phyloP scores from a whole-genome alignment of 805 yeast species.

The Saccharomycopsis synnaedendra region DNA sequence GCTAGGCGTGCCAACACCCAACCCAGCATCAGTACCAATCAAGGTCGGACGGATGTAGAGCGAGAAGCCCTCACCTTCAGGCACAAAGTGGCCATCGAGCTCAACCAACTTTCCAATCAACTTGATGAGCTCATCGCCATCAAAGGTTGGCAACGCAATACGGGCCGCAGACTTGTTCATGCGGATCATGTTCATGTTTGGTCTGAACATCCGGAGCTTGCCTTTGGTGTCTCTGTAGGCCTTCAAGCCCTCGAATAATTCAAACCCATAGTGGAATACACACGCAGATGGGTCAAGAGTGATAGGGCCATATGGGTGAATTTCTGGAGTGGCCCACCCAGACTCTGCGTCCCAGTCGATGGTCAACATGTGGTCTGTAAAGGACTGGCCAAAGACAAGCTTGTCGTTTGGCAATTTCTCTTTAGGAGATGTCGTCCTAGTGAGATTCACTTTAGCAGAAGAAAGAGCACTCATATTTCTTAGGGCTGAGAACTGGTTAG shows the following conservation, averaged over 20 bases:
- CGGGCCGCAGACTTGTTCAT: slow-evolving; percentile 84
- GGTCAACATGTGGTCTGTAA: slow-evolving; percentile 84
- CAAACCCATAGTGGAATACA: slow-evolving; percentile 92
- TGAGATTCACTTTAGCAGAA: slow-evolving; percentile 40
- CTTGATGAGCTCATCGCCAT: slow-evolving; percentile 63
- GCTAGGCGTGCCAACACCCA: slow-evolving; percentile 79
- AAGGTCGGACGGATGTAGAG: slow-evolving; percentile 89
- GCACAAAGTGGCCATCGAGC: slow-evolving; percentile 69
- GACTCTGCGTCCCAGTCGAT: slow-evolving; percentile 64
- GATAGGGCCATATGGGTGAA: slow-evolving; percentile 73
- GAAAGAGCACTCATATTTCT: slow-evolving; percentile 25
- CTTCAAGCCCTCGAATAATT: slow-evolving; percentile 91
- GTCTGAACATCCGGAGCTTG: slow-evolving; percentile 74
- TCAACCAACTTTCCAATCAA: slow-evolving; percentile 62
- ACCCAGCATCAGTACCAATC: slow-evolving; percentile 82
- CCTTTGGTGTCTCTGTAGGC: slow-evolving; percentile 65
- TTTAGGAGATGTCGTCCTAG: slow-evolving; percentile 39
- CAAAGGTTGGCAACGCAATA: slow-evolving; percentile 82
- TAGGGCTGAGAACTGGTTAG: no score
- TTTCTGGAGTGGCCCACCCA: slow-evolving; percentile 89
- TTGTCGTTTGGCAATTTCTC: slow-evolving; percentile 45
- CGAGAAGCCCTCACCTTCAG: slow-evolving; percentile 80
- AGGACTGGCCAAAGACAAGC: slow-evolving; percentile 59
- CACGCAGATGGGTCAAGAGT: slow-evolving; percentile 76
- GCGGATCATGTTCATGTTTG: slow-evolving; percentile 84